Percentiles rank a stretch among this genome's conserved stretches.
Evolutionary conservation across 495 filamentous ascomycete species (phyloP).

Genomic region (Aspergillus nidulans): DNA sequence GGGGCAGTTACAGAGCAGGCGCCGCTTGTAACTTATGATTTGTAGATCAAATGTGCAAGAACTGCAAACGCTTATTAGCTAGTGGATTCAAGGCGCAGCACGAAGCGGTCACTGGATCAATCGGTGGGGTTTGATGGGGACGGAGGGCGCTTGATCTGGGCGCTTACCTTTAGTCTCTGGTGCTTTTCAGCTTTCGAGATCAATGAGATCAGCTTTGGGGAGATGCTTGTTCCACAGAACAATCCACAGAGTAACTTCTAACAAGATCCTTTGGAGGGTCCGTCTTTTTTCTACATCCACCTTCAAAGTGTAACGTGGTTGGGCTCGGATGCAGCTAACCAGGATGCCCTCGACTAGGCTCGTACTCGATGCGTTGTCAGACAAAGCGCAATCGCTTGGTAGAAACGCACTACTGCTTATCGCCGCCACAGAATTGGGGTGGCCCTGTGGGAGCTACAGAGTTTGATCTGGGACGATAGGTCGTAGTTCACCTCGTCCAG

Average conservation of each 20-base stretch:
- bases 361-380: slow-evolving; percentile 47
- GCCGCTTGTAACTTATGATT: slow-evolving; percentile 36
- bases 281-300: slow-evolving; percentile 35
- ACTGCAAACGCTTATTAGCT: slow-evolving; percentile 37
- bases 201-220: slow-evolving; percentile 15
- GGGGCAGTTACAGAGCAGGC: slow-evolving; percentile 25
- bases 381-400: slow-evolving; percentile 24
- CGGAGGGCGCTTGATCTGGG: slow-evolving; percentile 24
- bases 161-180: slow-evolving; percentile 31
- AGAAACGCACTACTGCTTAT: slow-evolving; percentile 26
- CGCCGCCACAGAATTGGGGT: slow-evolving; percentile 12
- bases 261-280: slow-evolving; percentile 27
- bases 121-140: slow-evolving; percentile 25
- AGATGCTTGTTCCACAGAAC: slow-evolving; percentile 26
- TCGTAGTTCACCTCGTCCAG: slow-evolving; percentile 26
- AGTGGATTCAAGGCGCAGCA: slow-evolving; percentile 44
- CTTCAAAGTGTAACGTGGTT: slow-evolving; percentile 46
- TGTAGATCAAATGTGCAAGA: slow-evolving; percentile 32
- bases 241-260: slow-evolving; percentile 25
- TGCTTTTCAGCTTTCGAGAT: slow-evolving; percentile 17
- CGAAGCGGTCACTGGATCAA: slow-evolving; percentile 40
- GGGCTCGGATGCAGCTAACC: slow-evolving; percentile 47
- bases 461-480: slow-evolving; percentile 27
- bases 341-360: slow-evolving; percentile 34
- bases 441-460: slow-evolving; percentile 25